Base-by-base conservation (phyloP, 1,284 basidiomycete species). In the Ustilago curta region DNA sequence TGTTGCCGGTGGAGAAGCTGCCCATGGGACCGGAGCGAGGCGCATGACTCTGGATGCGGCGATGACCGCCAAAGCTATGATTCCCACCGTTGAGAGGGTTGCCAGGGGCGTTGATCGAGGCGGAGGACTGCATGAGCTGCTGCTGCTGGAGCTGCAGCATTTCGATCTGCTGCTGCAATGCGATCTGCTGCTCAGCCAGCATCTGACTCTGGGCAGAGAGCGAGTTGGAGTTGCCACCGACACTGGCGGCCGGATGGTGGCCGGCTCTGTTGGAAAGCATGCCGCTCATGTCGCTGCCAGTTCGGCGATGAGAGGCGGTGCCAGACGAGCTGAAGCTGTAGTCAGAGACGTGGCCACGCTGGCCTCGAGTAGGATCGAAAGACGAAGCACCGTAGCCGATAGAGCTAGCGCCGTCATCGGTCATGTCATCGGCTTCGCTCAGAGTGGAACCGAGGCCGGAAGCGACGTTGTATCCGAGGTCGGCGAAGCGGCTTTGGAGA, bases 31-130 rank as follows among this genome's bases (percentile, higher is more conserved):
- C 88, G 25, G 91, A 92, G 11, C 87, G 86, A 25, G 87, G 82
- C 57, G 87, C 83, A 60, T 86, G 87, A 80, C 94, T 95, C 85
- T 96, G 94, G 9, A 96, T 92, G 53, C 95, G 92, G 63, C 95
- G 90, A 83, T 97, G 95, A 63, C 65, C 69, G 18, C 70, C 73
- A 9, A 63, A 69, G 59, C 56, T 57, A 35, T 65, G 56, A 7
- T 18, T 49, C 43, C 54, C 52, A 31, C 58, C 59, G 55, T 63
- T 71, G 55, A 67, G 59, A 29, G 55, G 48, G 50, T 52, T 71
- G 61, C 21, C 43, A 8, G 45, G 48, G 31, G 18, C 52, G 14
- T 35, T 37, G 14, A 37, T 37, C 14, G 35, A 37, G 16, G 35
- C 51, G 83, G 86, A 48, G 81, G 84, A 53, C 31, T 83, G 84